Percentiles rank a stretch among this genome's conserved stretches.
These are phyloP conservation scores for Beta lomatogona DNA, from an alignment of 179 eudicot genomes.

Conservation along the genomic window DNA sequence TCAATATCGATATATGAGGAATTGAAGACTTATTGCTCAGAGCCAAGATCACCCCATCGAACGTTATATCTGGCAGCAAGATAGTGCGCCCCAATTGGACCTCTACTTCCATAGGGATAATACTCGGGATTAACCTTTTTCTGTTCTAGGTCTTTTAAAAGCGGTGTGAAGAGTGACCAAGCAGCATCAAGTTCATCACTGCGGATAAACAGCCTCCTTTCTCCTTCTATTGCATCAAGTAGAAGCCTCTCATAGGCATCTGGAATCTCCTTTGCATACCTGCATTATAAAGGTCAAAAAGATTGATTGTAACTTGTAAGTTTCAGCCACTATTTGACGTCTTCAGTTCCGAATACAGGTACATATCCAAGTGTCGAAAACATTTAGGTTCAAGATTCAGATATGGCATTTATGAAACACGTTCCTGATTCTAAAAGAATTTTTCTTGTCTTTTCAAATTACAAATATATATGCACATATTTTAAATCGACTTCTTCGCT, in stretches of 20 bases:
- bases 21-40: conserved; percentile 35
- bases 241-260: conserved; percentile 97
- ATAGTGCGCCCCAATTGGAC: conserved; percentile 96
- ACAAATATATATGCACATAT: no score
- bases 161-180: conserved; percentile 91
- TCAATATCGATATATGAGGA: background rate
- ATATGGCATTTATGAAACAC: no score
- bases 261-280: conserved; percentile 92
- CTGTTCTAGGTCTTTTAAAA: conserved; percentile 76
- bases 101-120: conserved; percentile 93
- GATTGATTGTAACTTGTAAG: conserved; percentile 4
- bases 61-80: conserved; percentile 87
- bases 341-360: no score
- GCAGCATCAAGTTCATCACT: conserved; percentile 97
- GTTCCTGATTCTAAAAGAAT: no score
- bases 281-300: conserved; percentile 23
- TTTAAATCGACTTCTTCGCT: no score
- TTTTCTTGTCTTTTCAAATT: no score
- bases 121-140: conserved; percentile 76
- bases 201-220: conserved; percentile 84
- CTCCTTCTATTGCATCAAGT: conserved; percentile 96
- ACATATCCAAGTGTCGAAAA: no score
- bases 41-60: conserved; percentile 78
- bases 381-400: no score
- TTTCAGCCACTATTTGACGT: background rate